Evolutionary conservation across 257 asterid species (phyloP).

Genomic region (Solanum stenotomum): DNA sequence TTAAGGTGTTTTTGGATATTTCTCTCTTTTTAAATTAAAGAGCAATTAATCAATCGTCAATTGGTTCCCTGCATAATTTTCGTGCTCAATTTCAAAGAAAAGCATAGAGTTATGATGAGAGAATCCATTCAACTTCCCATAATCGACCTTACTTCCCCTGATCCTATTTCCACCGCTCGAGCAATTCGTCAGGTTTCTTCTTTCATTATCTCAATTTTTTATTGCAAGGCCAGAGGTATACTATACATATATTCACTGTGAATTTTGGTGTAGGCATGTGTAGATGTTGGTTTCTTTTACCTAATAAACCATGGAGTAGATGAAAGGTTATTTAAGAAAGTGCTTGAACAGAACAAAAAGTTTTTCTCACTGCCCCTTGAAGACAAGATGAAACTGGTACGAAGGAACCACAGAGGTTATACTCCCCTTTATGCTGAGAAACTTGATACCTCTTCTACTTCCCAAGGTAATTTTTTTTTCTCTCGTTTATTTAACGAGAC

Average conservation of each 20-base stretch:
- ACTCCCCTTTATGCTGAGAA: conserved; percentile 44
- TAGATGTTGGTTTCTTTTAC: conserved; percentile 50
- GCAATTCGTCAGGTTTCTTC: conserved; percentile 39
- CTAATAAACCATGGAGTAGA: conserved; percentile 51
- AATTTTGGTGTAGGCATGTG: conserved; percentile 33
- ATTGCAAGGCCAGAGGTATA: neutral
- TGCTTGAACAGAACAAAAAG: conserved; percentile 23
- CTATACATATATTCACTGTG: neutral
- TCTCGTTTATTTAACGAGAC: neutral
- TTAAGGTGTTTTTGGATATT: no score
- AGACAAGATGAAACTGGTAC: conserved; percentile 33
- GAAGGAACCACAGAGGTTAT: conserved; percentile 37
- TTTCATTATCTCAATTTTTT: neutral
- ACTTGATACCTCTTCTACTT: conserved; percentile 30
- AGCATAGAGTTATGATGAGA: conserved; percentile 3
- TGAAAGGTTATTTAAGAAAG: conserved; percentile 22
- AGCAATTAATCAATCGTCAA: no score
- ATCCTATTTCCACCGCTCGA: conserved; percentile 28
- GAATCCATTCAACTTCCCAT: conserved; percentile 36
- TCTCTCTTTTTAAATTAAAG: no score
- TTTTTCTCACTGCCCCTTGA: conserved; percentile 35
- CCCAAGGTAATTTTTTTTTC: conserved; percentile 18
- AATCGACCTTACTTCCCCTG: conserved; percentile 32
- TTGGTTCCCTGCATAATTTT: neutral
- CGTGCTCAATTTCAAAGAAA: neutral